Evolutionary conservation across 441 rosid genomes (phyloP).

Genomic region (Croton setiger): DNA sequence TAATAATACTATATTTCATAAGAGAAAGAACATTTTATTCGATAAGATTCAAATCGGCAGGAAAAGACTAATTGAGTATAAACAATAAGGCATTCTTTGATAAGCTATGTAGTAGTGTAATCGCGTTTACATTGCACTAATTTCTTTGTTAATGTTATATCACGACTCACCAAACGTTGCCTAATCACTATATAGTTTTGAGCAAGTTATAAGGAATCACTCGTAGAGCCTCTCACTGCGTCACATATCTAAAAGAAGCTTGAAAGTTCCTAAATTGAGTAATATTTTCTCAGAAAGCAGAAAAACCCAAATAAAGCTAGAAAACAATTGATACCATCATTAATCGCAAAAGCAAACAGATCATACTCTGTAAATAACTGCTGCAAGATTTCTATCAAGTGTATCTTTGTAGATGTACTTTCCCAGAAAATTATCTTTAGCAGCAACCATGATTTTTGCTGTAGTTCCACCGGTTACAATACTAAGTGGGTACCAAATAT

Average conservation of each 20-base stretch:
- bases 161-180: too few relatives aligned
- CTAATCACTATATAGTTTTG: not conserved
- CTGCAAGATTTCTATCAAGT: constrained; percentile 80
- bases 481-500: constrained; percentile 91
- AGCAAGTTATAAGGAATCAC: not conserved
- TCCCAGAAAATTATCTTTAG: constrained; percentile 83
- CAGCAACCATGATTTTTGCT: constrained; percentile 94
- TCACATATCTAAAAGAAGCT: not conserved
- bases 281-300: not conserved
- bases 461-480: constrained; percentile 83
- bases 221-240: not conserved
- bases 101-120: too few relatives aligned
- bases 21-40: not conserved
- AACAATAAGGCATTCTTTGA: too few relatives aligned
- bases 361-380: constrained; percentile 81
- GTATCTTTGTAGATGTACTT: constrained; percentile 93
- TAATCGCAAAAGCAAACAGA: not conserved
- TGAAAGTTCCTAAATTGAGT: not conserved
- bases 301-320: too few relatives aligned
- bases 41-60: not conserved
- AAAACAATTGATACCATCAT: not conserved
- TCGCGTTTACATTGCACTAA: too few relatives aligned
- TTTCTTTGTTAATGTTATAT: too few relatives aligned
- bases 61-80: too few relatives aligned
- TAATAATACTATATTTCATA: not conserved